Conservation (phyloP, 2,329 filamentous ascomycete species). For the Botrytis byssoidea region DNA sequence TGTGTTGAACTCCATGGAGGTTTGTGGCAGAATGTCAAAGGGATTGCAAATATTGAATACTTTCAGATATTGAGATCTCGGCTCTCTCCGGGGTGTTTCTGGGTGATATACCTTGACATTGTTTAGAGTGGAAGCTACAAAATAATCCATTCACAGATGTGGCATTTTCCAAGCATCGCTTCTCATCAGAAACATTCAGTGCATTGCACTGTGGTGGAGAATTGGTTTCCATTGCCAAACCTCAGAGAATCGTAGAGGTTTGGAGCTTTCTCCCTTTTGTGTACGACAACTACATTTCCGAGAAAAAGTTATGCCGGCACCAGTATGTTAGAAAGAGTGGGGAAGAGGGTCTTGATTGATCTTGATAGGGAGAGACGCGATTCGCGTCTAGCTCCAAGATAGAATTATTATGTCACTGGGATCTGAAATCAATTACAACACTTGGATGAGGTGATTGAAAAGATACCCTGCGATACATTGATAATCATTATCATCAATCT, state of each 20-base stretch:
- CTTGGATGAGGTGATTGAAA: not conserved
- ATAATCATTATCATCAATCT: not conserved
- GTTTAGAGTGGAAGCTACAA: conserved; percentile 44
- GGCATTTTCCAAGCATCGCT: conserved; percentile 40
- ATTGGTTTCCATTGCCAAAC: conserved; percentile 1
- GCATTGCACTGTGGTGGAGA: conserved; percentile 29
- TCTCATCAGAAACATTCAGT: conserved; percentile 42
- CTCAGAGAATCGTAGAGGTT: not conserved
- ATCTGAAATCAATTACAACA: not conserved
- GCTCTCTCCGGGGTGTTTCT: not conserved
- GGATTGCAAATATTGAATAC: not conserved
- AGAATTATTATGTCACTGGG: not conserved
- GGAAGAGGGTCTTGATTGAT: not conserved
- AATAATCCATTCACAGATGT: conserved; percentile 45
- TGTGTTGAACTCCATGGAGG: not conserved
- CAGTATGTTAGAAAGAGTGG: not conserved
- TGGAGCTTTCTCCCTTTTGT: not conserved
- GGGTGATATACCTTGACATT: conserved; percentile 40
- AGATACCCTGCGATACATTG: not conserved
- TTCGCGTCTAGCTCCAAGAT: not conserved
- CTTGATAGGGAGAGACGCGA: not conserved
- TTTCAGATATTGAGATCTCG: not conserved
- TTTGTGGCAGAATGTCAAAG: not conserved
- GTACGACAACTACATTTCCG: not conserved
- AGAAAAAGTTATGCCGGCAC: not conserved